Conservation (phyloP, 1,284 basidiomycete genomes). For the Earliella scabrosa region DNA sequence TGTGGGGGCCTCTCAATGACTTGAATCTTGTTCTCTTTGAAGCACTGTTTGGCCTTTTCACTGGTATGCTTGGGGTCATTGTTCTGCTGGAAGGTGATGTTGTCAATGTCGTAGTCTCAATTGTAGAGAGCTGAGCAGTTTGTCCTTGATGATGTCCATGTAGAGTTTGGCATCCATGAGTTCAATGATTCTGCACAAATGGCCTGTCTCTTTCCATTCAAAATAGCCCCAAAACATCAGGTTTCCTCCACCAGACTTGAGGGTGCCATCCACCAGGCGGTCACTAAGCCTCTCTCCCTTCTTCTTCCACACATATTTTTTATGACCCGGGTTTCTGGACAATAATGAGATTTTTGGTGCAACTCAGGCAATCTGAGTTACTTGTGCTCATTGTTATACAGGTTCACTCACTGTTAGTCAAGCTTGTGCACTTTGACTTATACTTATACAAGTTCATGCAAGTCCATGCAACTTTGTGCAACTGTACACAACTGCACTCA, state of each 20-base stretch:
- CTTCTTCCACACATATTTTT: conserved; percentile 24
- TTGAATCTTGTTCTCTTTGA: neutral
- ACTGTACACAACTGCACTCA: too few relatives aligned
- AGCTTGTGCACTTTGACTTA: too few relatives aligned
- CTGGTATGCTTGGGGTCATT: conserved; percentile 26
- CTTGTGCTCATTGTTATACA: too few relatives aligned
- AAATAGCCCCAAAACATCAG: conserved; percentile 43
- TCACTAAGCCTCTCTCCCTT: conserved; percentile 24
- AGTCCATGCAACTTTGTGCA: too few relatives aligned
- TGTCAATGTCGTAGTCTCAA: conserved; percentile 5
- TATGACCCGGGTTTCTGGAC: too few relatives aligned
- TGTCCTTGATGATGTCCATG: conserved; percentile 35
- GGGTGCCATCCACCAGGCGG: conserved; percentile 16
- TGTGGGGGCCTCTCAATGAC: neutral
- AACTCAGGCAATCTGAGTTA: too few relatives aligned
- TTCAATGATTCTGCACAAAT: conserved; percentile 24
- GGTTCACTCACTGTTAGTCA: too few relatives aligned
- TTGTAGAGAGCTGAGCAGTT: conserved; percentile 22
- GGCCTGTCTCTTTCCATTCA: conserved; percentile 31
- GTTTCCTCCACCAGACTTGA: conserved; percentile 38
- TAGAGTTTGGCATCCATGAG: conserved; percentile 38
- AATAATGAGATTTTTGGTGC: too few relatives aligned
- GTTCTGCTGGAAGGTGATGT: conserved; percentile 40
- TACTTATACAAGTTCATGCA: too few relatives aligned
- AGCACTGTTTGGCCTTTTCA: neutral